phyloP scores from a whole-genome alignment of 2,329 filamentous ascomycete genomes.

The Tolypocladium cylindrosporum region DNA sequence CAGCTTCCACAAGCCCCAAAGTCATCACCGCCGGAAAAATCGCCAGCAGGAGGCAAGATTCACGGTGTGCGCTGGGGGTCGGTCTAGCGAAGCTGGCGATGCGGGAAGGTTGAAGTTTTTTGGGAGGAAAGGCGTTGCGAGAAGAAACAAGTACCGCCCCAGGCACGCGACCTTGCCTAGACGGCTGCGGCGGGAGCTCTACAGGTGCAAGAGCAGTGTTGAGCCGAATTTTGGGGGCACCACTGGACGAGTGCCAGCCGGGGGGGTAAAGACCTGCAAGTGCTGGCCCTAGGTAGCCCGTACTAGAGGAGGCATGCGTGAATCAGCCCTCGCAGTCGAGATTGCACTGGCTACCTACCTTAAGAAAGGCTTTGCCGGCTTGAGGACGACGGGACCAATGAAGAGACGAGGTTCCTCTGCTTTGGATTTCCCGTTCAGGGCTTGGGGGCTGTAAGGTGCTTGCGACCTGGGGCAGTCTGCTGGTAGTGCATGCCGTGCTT shows the following conservation, averaged over 20 bases:
- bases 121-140: not conserved
- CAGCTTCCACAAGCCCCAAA: conserved; percentile 12
- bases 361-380: not conserved
- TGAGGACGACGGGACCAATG: not conserved
- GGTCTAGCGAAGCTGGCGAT: conserved; percentile 4
- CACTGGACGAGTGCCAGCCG: not conserved
- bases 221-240: not conserved
- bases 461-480: not conserved
- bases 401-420: too few species aligned
- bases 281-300: not conserved
- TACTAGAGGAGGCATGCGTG: not conserved
- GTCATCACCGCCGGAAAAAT: conserved; percentile 4
- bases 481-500: not conserved
- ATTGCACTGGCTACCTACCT: not conserved
- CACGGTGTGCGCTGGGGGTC: conserved; percentile 12
- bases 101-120: conserved; percentile 2
- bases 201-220: not conserved
- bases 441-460: not conserved
- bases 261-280: not conserved
- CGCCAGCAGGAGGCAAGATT: conserved; percentile 11
- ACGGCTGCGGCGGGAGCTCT: not conserved
- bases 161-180: not conserved
- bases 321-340: not conserved
- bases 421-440: too few species aligned
- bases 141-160: not conserved